These are phyloP conservation scores for Colletotrichum somersetense DNA, from an alignment of 2,329 filamentous ascomycete species.

Conservation along the genomic window DNA sequence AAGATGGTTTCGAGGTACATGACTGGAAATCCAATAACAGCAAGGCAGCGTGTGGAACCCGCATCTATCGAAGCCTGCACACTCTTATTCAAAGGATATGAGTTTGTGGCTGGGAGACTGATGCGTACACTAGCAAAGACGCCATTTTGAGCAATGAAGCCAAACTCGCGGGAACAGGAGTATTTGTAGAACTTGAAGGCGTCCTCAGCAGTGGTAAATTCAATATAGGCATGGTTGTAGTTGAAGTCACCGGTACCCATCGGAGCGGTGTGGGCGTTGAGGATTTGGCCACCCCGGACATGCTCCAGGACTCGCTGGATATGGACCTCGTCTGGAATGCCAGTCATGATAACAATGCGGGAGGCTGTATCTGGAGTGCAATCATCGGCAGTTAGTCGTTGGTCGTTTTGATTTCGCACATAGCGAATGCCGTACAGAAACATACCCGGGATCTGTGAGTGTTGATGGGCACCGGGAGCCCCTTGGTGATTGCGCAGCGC, in stretches of 20 bases:
- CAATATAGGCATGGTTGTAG: conserved; percentile 23
- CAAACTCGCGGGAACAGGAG: conserved; percentile 26
- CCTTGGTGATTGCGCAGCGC: conserved; percentile 29
- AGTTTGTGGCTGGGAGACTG: conserved; percentile 22
- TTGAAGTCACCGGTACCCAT: conserved; percentile 9
- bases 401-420: conserved; percentile 6
- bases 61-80: not conserved
- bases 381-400: conserved; percentile 17
- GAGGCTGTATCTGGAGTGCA: conserved; percentile 27
- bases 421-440: conserved; percentile 36
- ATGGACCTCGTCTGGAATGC: conserved; percentile 27
- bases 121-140: not conserved
- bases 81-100: conserved; percentile 20
- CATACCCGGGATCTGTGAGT: conserved; percentile 27
- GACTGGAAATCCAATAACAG: conserved; percentile 32
- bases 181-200: conserved; percentile 10
- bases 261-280: conserved; percentile 24
- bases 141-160: conserved; percentile 13
- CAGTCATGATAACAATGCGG: conserved; percentile 36
- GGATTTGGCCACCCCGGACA: conserved; percentile 32
- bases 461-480: not conserved
- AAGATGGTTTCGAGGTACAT: conserved; percentile 12
- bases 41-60: conserved; percentile 29
- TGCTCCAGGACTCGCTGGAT: conserved; percentile 35
- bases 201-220: conserved; percentile 19